phyloP scores from a whole-genome alignment of 2,329 filamentous ascomycete species.

The Exophiala sideris region DNA sequence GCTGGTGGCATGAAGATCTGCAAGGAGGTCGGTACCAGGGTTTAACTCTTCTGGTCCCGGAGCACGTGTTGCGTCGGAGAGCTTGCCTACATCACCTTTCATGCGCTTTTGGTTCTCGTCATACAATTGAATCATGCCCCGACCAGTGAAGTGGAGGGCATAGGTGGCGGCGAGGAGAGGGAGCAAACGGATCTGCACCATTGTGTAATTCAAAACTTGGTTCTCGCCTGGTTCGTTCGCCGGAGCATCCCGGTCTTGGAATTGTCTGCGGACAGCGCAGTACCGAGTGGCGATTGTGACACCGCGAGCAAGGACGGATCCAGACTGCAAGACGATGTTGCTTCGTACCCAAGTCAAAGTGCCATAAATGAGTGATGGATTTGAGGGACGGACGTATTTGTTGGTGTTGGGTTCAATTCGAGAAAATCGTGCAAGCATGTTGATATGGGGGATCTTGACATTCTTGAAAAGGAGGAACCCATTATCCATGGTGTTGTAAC shows the following conservation, averaged over 20 bases:
- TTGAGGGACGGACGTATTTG: conserved; percentile 65
- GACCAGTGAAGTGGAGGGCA: conserved; percentile 75
- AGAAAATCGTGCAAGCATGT: conserved; percentile 71
- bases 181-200: conserved; percentile 71
- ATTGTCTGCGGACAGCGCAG: conserved; percentile 70
- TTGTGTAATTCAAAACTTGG: conserved; percentile 75
- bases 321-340: conserved; percentile 70
- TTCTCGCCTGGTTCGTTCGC: conserved; percentile 61
- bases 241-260: conserved; percentile 68
- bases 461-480: conserved; percentile 75
- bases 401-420: conserved; percentile 64
- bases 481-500: conserved; percentile 80
- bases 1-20: conserved; percentile 72
- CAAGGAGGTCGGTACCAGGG: conserved; percentile 64
- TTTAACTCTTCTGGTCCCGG: conserved; percentile 66
- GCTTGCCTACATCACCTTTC: conserved; percentile 44
- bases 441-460: conserved; percentile 69
- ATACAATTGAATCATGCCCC: conserved; percentile 71
- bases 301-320: conserved; percentile 67
- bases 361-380: conserved; percentile 67
- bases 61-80: conserved; percentile 48
- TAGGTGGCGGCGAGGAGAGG: conserved; percentile 71
- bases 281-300: conserved; percentile 76
- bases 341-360: conserved; percentile 73
- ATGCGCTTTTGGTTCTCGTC: conserved; percentile 69